Evolutionary conservation across 2,329 filamentous ascomycete genomes (phyloP), one percentile per base, ranked within the genome.

Genomic region (Venturia effusa): DNA sequence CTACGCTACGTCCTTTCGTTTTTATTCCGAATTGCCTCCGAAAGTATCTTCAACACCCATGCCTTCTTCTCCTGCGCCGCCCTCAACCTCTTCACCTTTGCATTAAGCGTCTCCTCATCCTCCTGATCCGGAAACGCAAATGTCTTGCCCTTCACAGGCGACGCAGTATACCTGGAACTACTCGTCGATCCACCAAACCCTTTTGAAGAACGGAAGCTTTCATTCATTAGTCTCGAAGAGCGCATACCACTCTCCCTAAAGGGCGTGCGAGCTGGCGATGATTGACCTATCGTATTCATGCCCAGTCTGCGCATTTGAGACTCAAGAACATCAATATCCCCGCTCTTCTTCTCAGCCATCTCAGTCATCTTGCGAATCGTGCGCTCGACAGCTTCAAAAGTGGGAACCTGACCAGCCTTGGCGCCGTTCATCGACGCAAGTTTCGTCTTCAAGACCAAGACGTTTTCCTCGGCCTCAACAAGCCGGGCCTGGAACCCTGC

Each of bases 351-450:
- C 79, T 97, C 90, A 0, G 89, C 89, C 88, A 97, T 93, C 66
- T 81, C 84, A 40, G 92, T 97, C 88, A 99, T 92, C 72, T 94
- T 96, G 65, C 81, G 81, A 68, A 99, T 96, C 0, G 94, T 99
- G 66, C 89, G 90, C 68, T 92, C 88, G 24, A 99, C 90, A 0
- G 91, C 90, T 69, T 97, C 94, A 11, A 97, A 90, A 0, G 92
- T 97, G 0, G 94, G 94, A 4, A 87, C 83, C 48, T 66, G 66
- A 0, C 70, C 68, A 30, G 67, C 68, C 22, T 59, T 45, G 13
- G 32, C 51, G 34, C 71, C 82, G 51, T 78, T 77, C 2, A 78
- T 73, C 54, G 77, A 74, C 0, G 88, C 87, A 22, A 97, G 81
- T 69, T 87, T 89, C 2, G 92, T 88, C 70, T 89, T 89, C 34